Base-by-base conservation (phyloP, 1,284 basidiomycete species). In the Cryptococcus sp. region DNA sequence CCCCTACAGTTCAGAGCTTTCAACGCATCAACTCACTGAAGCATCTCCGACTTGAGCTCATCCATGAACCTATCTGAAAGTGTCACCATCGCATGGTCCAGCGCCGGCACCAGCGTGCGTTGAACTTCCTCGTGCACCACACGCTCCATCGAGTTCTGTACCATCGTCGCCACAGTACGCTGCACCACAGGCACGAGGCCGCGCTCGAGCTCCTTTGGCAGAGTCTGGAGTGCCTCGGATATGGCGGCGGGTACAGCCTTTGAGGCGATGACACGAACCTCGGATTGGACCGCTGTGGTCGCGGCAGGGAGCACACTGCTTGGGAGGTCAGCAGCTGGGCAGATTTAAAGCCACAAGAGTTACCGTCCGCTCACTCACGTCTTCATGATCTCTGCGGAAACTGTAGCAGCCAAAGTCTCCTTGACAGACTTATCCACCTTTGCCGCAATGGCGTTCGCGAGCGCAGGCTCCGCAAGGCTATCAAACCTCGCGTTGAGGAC, bases 31-130 rank as follows among this genome's bases (percentile, higher is more conserved):
- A 61, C 67, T 57, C 23, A 68, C 68, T 73, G 69, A 6, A 70
- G 46, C 63, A 74, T 66, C 56, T 75, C 72, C 6, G 70, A 65
- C 56, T 64, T 67, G 45, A 73, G 52, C 53, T 75, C 72, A 2
- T 52, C 18, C 2, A 61, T 53, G 5, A 75, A 55, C 50, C 65
- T 63, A 51, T 73, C 70, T 37, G 63, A 63, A 11, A 72, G 47
- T 18, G 52, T 52, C 5, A 50, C 57, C 11, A 57, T 61, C 6
- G 64, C 61, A 7, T 38, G 40, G 13, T 53, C 52, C 13, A 73
- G 59, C 0, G 66, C 66, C 0, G 73, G 71, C 4, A 71, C 53
- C 11, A 75, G 53, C 11, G 59, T 52, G 16, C 54, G 56, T 35
- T 65, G 48, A 2, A 73, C 51, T 0, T 60, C 55, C 7, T 66